phyloP scores from a whole-genome alignment of 257 asterid genomes.

The Solanum habrochaites region DNA sequence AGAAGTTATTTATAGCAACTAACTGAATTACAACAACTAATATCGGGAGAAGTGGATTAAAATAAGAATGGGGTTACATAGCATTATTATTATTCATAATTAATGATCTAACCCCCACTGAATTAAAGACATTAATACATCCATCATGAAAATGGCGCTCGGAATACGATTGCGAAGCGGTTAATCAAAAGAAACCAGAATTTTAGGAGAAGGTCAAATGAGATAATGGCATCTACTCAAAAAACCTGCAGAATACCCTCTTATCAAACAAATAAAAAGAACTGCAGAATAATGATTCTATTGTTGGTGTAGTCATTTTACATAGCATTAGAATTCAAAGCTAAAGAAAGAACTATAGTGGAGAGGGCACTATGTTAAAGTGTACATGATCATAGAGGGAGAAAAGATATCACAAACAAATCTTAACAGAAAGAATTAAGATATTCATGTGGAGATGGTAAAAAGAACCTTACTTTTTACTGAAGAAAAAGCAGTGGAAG shows the following conservation, averaged over 20 bases:
- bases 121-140: neutral
- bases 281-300: neutral
- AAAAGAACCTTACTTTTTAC: slow-evolving; percentile 47
- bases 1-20: neutral
- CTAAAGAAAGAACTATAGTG: neutral
- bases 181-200: neutral
- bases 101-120: neutral
- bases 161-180: neutral
- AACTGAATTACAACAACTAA: neutral
- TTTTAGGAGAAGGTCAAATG: neutral
- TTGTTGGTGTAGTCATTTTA: neutral
- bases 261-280: neutral
- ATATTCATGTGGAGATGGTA: neutral
- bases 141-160: neutral
- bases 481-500: slow-evolving; percentile 60
- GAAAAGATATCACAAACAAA: neutral
- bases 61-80: neutral
- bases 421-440: neutral
- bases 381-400: neutral
- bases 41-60: neutral
- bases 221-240: neutral
- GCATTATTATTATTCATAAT: neutral
- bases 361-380: neutral
- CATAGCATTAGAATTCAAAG: neutral
- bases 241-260: neutral